Evolutionary conservation across 2,329 filamentous ascomycete genomes (phyloP).

Genomic region (Lachnellula cervina): DNA sequence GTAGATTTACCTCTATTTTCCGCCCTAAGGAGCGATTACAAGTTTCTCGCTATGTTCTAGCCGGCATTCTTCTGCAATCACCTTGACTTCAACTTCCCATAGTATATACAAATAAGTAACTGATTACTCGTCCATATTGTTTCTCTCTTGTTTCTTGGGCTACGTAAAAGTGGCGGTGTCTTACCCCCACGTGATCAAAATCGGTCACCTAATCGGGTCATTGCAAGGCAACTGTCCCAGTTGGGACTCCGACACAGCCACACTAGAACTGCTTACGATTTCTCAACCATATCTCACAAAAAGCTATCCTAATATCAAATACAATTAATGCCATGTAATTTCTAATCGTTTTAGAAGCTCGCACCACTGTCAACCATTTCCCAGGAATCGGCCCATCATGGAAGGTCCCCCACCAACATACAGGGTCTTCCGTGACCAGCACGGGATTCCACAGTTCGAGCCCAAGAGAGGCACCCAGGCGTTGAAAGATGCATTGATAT

Average conservation of each 20-base stretch:
- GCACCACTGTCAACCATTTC: background rate
- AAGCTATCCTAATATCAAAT: background rate
- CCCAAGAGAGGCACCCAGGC: conserved; percentile 18
- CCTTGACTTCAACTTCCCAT: no score
- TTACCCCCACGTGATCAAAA: background rate
- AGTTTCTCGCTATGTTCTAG: no score
- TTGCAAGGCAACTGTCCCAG: background rate
- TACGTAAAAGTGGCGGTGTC: background rate
- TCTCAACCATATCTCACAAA: background rate
- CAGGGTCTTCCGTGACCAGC: conserved; percentile 17
- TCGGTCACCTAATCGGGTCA: conserved; percentile 10
- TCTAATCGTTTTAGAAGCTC: background rate
- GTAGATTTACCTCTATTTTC: no score
- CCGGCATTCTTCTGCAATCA: no score
- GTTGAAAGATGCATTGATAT: conserved; percentile 17
- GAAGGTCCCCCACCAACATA: conserved; percentile 13
- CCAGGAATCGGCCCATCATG: background rate
- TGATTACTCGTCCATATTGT: no score
- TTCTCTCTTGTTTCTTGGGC: no score
- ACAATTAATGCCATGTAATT: background rate
- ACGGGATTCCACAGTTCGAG: conserved; percentile 19
- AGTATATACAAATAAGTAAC: no score
- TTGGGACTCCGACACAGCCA: conserved; percentile 3
- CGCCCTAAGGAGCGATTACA: no score
- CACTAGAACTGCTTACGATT: background rate